Percentiles rank a stretch among this genome's conserved stretches.
phyloP scores from a whole-genome alignment of 768 basidiomycete species.

The Rhodosporidiobolus odoratus region DNA sequence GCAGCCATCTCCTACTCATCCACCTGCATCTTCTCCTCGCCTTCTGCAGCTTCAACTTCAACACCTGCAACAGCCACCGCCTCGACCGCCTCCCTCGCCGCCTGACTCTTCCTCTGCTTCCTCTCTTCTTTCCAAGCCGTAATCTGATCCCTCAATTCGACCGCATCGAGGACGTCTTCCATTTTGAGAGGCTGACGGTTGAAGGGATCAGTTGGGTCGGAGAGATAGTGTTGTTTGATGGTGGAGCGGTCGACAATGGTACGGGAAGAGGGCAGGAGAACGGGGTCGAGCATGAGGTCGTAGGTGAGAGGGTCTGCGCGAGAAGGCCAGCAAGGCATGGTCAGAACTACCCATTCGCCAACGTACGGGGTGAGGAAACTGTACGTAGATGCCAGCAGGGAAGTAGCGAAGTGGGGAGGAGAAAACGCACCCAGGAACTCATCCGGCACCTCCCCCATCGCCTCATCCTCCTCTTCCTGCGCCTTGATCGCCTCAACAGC shows the following conservation, averaged over 20 bases:
- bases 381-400: not conserved
- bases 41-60: too few species aligned
- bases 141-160: constrained; percentile 68
- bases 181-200: constrained; percentile 76
- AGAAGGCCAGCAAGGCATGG: constrained; percentile 12
- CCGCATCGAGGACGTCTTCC: constrained; percentile 59
- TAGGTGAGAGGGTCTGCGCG: constrained; percentile 76
- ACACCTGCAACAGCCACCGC: too few species aligned
- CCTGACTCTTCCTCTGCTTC: constrained; percentile 2
- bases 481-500: constrained; percentile 79
- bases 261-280: constrained; percentile 75
- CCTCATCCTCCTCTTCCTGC: constrained; percentile 72
- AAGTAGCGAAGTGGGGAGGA: not conserved
- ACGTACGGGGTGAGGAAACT: too few species aligned
- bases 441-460: constrained; percentile 86
- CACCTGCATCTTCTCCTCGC: too few species aligned
- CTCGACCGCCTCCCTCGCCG: not conserved
- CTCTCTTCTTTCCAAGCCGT: constrained; percentile 61
- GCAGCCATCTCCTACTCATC: too few species aligned
- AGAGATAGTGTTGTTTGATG: constrained; percentile 89
- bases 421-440: constrained; percentile 74
- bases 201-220: constrained; percentile 90
- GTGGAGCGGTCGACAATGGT: constrained; percentile 77
- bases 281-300: constrained; percentile 91
- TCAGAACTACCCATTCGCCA: too few species aligned